A percentile compares a stretch with the other conserved stretches of the same genome.
phyloP scores from a whole-genome alignment of 2,329 filamentous ascomycete species.

The Pseudomassariella vexata region DNA sequence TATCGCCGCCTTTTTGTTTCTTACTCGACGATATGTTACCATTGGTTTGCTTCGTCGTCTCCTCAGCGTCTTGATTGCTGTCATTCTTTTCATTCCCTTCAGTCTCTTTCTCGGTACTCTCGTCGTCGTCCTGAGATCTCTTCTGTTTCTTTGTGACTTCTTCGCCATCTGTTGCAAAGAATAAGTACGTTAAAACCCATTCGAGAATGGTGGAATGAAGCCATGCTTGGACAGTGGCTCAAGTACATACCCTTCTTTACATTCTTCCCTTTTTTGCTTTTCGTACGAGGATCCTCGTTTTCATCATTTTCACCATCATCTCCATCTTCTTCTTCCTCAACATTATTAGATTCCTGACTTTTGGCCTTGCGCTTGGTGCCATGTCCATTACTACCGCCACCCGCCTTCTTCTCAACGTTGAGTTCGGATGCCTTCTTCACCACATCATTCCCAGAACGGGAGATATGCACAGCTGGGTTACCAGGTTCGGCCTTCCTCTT shows the following conservation, averaged over 20 bases:
- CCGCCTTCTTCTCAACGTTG: slow-evolving; percentile 43
- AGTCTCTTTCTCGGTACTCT: slow-evolving; percentile 9
- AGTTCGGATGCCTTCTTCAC: slow-evolving; percentile 59
- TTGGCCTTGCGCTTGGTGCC: slow-evolving; percentile 20
- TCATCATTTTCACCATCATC: slow-evolving; percentile 20
- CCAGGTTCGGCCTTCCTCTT: slow-evolving; percentile 55
- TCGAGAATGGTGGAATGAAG: background rate
- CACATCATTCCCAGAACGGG: slow-evolving; percentile 56
- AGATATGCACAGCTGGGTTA: slow-evolving; percentile 56
- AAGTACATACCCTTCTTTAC: slow-evolving; percentile 10
- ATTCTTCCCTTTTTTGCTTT: slow-evolving; percentile 14
- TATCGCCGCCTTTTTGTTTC: background rate
- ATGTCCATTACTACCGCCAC: slow-evolving; percentile 15
- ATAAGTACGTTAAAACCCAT: background rate
- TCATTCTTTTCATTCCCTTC: slow-evolving; percentile 1
- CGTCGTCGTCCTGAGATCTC: slow-evolving; percentile 16
- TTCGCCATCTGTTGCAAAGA: background rate
- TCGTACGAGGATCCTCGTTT: slow-evolving; percentile 21
- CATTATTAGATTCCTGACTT: slow-evolving; percentile 4
- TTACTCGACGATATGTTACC: slow-evolving; percentile 1
- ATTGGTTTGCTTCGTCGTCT: slow-evolving; percentile 1
- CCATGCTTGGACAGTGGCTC: background rate
- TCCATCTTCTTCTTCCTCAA: slow-evolving; percentile 3
- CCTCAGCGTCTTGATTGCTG: slow-evolving; percentile 5
- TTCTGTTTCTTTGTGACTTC: slow-evolving; percentile 15